Evolutionary conservation across 192 early-diverging fungal genomes (phyloP).

Genomic region (Glomus cerebriforme): DNA sequence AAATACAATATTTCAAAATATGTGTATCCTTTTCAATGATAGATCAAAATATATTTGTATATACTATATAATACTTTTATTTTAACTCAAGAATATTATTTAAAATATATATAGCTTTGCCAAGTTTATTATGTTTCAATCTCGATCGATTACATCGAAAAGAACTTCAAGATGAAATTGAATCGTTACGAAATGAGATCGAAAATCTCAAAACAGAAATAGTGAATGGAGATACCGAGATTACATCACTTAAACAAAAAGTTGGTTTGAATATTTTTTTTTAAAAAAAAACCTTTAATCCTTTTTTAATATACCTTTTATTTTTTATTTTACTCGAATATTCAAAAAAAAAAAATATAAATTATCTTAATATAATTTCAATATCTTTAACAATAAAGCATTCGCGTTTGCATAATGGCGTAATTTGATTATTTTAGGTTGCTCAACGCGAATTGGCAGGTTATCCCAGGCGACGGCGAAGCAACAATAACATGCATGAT

Average conservation of each 20-base stretch:
- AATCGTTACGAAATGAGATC: slow-evolving; percentile 40
- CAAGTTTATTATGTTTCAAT: slow-evolving; percentile 58
- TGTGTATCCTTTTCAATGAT: slow-evolving; percentile 51
- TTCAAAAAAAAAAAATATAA: background rate
- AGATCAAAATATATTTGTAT: background rate
- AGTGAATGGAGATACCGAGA: slow-evolving; percentile 38
- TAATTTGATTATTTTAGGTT: background rate
- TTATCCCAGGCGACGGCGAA: background rate
- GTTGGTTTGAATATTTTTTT: slow-evolving; percentile 4
- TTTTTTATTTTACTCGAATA: background rate
- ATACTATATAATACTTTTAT: background rate
- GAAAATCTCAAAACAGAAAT: slow-evolving; percentile 41
- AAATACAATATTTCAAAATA: slow-evolving; percentile 63
- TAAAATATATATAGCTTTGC: slow-evolving; percentile 46
- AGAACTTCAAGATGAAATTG: slow-evolving; percentile 41
- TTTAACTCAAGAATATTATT: background rate
- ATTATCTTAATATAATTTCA: background rate
- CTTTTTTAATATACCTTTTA: background rate
- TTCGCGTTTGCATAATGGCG: background rate
- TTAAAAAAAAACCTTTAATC: too few species aligned
- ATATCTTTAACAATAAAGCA: background rate
- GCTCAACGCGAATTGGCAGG: background rate
- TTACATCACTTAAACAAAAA: slow-evolving; percentile 40
- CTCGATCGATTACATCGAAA: slow-evolving; percentile 50
- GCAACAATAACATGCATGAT: too few species aligned